Evolutionary conservation across 768 basidiomycete genomes (phyloP).

Genomic region (Trametopsis cervina): DNA sequence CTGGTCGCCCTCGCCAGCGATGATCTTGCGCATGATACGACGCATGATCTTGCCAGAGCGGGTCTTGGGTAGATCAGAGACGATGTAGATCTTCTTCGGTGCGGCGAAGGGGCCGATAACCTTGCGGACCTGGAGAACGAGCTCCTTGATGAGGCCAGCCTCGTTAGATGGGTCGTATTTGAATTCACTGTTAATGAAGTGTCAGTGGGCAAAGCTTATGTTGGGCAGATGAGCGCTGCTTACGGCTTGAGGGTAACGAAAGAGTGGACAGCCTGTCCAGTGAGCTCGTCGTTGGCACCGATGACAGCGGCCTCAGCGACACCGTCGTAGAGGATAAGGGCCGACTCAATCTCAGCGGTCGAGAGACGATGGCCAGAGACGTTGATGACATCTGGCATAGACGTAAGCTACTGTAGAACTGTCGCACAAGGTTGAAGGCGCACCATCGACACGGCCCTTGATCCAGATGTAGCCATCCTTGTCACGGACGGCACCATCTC

Average conservation of each 20-base stretch:
- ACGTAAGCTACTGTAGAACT: neutral
- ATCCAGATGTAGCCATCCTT: slow-evolving; percentile 98
- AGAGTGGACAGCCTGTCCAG: slow-evolving; percentile 89
- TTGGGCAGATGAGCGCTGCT: slow-evolving; percentile 22
- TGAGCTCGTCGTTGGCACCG: slow-evolving; percentile 79
- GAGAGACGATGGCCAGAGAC: slow-evolving; percentile 96
- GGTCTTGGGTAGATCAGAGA: slow-evolving; percentile 87
- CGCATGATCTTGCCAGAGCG: slow-evolving; percentile 96
- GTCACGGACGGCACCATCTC: slow-evolving; percentile 92
- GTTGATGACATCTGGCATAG: slow-evolving; percentile 80
- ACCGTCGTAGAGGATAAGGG: slow-evolving; percentile 89
- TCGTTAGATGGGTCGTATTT: slow-evolving; percentile 66
- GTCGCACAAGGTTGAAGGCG: slow-evolving; percentile 20
- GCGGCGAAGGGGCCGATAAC: slow-evolving; percentile 97
- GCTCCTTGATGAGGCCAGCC: slow-evolving; percentile 70
- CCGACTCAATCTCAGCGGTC: slow-evolving; percentile 97
- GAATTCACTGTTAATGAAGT: slow-evolving; percentile 58
- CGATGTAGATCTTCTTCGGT: slow-evolving; percentile 87
- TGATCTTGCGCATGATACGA: slow-evolving; percentile 94
- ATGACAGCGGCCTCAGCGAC: slow-evolving; percentile 91
- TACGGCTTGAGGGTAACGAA: slow-evolving; percentile 94
- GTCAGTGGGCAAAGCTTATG: neutral
- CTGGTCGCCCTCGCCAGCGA: slow-evolving; percentile 89
- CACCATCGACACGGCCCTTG: slow-evolving; percentile 92
- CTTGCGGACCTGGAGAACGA: slow-evolving; percentile 94